A percentile compares a stretch with the other conserved stretches of the same genome.
These are phyloP conservation scores for Boletus tomentosulus DNA, from an alignment of 768 basidiomycete species.

Conservation along the genomic window DNA sequence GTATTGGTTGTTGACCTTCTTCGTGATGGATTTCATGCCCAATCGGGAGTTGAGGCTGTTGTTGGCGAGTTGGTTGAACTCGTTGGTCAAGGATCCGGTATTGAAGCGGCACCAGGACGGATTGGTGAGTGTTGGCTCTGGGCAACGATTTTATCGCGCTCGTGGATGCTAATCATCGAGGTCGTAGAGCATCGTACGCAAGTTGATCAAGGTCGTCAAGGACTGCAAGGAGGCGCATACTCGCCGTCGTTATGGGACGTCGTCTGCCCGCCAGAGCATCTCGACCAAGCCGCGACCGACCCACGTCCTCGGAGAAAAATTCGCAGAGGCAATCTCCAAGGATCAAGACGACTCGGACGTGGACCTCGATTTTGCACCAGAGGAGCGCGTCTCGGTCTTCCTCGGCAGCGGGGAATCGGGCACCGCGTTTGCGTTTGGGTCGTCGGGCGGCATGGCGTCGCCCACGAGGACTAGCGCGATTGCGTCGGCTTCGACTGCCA, in stretches of 20 bases:
- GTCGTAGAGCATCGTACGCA: conserved; percentile 69
- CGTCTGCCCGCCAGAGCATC: conserved; percentile 30
- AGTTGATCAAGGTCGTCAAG: conserved; percentile 78
- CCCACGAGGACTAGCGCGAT: conserved; percentile 44
- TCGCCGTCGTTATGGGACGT: conserved; percentile 31
- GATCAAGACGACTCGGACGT: conserved; percentile 65
- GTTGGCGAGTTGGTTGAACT: conserved; percentile 78
- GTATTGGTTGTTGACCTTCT: conserved; percentile 90
- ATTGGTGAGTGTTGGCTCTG: conserved; percentile 46
- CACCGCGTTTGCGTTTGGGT: conserved; percentile 40
- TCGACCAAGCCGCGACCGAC: conserved; percentile 32
- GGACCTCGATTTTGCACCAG: conserved; percentile 71
- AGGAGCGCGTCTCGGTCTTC: conserved; percentile 40
- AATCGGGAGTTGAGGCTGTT: conserved; percentile 71
- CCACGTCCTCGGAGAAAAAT: conserved; percentile 58
- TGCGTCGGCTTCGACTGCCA: conserved; percentile 53
- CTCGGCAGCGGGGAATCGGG: conserved; percentile 37
- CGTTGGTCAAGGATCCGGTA: conserved; percentile 67
- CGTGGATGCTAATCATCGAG: conserved; percentile 3
- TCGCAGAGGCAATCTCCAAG: conserved; percentile 51
- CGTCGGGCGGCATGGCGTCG: conserved; percentile 20
- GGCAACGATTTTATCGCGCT: not conserved
- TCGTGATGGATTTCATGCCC: conserved; percentile 81
- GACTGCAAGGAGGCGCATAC: conserved; percentile 73
- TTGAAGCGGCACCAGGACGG: conserved; percentile 65